These are phyloP conservation scores for Neonectria hederae DNA, from an alignment of 2,329 filamentous ascomycete genomes.

Conservation along the genomic window DNA sequence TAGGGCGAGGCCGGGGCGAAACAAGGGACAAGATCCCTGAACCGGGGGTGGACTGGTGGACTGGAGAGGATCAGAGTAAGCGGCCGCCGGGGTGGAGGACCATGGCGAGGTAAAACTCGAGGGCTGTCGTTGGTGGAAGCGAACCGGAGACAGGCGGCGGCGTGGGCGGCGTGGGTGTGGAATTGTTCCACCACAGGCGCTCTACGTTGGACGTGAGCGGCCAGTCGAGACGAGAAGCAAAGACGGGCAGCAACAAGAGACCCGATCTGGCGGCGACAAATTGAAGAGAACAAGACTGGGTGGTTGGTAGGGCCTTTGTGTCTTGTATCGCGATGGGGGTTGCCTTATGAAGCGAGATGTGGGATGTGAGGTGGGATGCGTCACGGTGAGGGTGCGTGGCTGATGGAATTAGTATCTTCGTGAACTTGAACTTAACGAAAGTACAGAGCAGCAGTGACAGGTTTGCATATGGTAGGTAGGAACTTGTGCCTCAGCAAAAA, in stretches of 20 bases:
- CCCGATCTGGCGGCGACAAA: conserved; percentile 1
- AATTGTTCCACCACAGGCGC: conserved; percentile 46
- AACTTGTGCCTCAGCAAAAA: background rate
- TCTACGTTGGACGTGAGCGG: conserved; percentile 19
- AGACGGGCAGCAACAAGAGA: conserved; percentile 13
- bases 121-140: conserved; percentile 44
- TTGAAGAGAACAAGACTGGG: background rate
- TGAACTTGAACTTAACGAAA: background rate
- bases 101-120: conserved; percentile 22
- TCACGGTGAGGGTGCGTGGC: conserved; percentile 1
- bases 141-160: conserved; percentile 27
- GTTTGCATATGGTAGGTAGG: background rate
- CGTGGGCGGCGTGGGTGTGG: conserved; percentile 21
- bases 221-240: conserved; percentile 26
- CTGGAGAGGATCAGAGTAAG: conserved; percentile 34
- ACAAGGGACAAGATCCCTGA: conserved; percentile 42
- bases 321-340: conserved; percentile 1
- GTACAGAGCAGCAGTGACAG: background rate
- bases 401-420: conserved; percentile 5
- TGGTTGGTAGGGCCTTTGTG: background rate
- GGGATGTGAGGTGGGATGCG: conserved; percentile 9
- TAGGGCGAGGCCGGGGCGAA: conserved; percentile 38
- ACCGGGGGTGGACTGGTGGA: conserved; percentile 24
- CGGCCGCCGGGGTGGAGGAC: conserved; percentile 32
- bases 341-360: conserved; percentile 1